These are phyloP conservation scores for Ceratobasidium sp. DNA, from an alignment of 1,284 basidiomycete species.

Conservation along the genomic window DNA sequence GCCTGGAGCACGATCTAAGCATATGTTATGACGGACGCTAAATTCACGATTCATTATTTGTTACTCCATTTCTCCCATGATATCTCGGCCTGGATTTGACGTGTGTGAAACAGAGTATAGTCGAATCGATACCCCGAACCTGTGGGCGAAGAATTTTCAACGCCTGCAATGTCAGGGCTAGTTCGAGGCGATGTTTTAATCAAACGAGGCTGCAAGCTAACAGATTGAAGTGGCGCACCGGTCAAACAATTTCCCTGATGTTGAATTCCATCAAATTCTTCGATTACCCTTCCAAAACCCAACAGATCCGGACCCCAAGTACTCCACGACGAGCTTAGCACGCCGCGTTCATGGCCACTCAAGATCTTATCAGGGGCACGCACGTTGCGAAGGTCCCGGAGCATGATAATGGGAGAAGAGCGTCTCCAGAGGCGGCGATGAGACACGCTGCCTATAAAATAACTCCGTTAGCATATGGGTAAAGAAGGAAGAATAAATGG, in stretches of 20 bases:
- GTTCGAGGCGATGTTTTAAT: slow-evolving; percentile 64
- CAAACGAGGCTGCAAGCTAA: background rate
- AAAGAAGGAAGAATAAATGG: background rate
- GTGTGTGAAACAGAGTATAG: no score
- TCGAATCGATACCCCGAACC: no score
- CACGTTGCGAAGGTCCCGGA: slow-evolving; percentile 98
- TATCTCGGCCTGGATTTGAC: no score
- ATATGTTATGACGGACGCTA: no score
- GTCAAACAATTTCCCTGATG: slow-evolving; percentile 92
- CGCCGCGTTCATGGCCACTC: slow-evolving; percentile 94
- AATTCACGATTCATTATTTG: no score
- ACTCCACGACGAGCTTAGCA: slow-evolving; percentile 96
- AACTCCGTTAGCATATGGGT: slow-evolving; percentile 45
- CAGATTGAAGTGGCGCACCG: slow-evolving; percentile 71
- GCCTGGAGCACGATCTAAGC: no score
- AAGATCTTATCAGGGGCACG: slow-evolving; percentile 97
- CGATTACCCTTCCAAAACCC: slow-evolving; percentile 96
- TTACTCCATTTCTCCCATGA: no score
- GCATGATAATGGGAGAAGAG: slow-evolving; percentile 94
- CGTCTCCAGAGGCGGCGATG: slow-evolving; percentile 96
- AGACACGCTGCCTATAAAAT: slow-evolving; percentile 83
- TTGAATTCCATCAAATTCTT: slow-evolving; percentile 95
- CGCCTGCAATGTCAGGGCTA: slow-evolving; percentile 99
- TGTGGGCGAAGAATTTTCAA: slow-evolving; percentile 97
- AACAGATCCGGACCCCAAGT: slow-evolving; percentile 93